Percentiles rank a stretch among this genome's conserved stretches.
Evolutionary conservation across 768 basidiomycete genomes (phyloP).

Genomic region (Hirschioporus abietinus): DNA sequence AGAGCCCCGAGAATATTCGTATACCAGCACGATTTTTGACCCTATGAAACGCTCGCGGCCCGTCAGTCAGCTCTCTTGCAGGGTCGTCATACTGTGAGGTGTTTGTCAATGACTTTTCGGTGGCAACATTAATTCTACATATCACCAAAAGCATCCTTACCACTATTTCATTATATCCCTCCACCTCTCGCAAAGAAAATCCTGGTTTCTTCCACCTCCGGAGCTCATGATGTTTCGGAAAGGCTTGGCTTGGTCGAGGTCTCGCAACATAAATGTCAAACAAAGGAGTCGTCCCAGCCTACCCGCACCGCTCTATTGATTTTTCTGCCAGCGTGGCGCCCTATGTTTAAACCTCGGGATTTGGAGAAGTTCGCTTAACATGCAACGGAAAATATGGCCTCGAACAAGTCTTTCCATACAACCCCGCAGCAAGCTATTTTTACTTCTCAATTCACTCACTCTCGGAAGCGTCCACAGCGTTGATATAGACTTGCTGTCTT

Average conservation of each 20-base stretch:
- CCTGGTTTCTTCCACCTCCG: too few relatives aligned
- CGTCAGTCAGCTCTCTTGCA: too few relatives aligned
- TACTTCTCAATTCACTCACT: background rate
- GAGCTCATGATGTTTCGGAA: too few relatives aligned
- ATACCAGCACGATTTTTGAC: too few relatives aligned
- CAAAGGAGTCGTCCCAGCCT: background rate
- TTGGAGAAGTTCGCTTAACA: background rate
- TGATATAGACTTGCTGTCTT: background rate
- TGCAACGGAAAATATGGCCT: background rate
- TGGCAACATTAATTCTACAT: too few relatives aligned
- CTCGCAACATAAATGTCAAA: background rate
- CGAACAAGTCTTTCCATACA: background rate
- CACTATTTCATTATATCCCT: too few relatives aligned
- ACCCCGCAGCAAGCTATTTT: background rate
- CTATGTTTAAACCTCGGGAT: background rate
- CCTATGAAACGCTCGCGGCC: too few relatives aligned
- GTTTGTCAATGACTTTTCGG: too few relatives aligned
- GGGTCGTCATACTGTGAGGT: too few relatives aligned
- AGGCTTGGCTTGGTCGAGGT: background rate
- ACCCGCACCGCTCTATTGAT: background rate
- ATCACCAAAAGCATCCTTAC: too few relatives aligned
- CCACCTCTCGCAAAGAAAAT: too few relatives aligned
- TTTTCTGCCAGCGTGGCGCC: background rate
- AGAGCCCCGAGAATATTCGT: too few relatives aligned
- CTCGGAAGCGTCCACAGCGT: background rate